Evolutionary conservation across 331 rosid species (phyloP), one percentile per base, ranked within the genome.

Genomic region (Quercus phellos): DNA sequence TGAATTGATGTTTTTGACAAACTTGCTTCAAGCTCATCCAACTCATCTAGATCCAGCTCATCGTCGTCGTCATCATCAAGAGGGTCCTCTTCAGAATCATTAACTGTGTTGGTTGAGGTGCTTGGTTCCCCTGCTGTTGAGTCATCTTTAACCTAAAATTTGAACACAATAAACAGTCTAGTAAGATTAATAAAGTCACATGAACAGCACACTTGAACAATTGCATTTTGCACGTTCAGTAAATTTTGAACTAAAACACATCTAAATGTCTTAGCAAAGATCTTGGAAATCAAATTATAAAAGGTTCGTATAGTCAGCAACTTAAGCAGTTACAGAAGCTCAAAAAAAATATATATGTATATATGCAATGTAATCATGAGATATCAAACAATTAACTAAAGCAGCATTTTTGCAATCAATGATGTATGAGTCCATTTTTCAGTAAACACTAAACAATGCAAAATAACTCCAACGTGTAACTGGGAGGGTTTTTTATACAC

Each of bases 1-100:
- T 88, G 88, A 74, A 88, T 81, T 13, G 89, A 81, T 30, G 86
- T 85, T 85, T 76, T 83, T n/a, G 85, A 85, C 81, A 85, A 79
- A 85, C 89, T 88, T 77, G 91, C 91, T 82, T 88, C 89, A 0
- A 88, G 89, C 66, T 88, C 88, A 59, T 81, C 76, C 51, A 88
- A 58, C 80, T 88, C 91, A 1, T 88, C 91, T 17, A 88, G 32
- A 77, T 88, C 91, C 78, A 88, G 85, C 74, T 88, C 91, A 0
- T 88, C 90, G 0, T 87, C 90, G 11, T 83, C 88, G 0, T 80
- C 88, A 8, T 74, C 82, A 3, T 55, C 73, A 11, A 78, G 9
- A 3, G 77, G 61, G 14, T 53, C 80, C 67, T 78, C 79, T 67
- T 75, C 84, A 21, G 83, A 53, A 29, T 68, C 80, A 19, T 79